Evolutionary conservation across 2,329 filamentous ascomycete species (phyloP), one percentile per base, ranked within the genome.

Genomic region (Biscogniauxia marginata): DNA sequence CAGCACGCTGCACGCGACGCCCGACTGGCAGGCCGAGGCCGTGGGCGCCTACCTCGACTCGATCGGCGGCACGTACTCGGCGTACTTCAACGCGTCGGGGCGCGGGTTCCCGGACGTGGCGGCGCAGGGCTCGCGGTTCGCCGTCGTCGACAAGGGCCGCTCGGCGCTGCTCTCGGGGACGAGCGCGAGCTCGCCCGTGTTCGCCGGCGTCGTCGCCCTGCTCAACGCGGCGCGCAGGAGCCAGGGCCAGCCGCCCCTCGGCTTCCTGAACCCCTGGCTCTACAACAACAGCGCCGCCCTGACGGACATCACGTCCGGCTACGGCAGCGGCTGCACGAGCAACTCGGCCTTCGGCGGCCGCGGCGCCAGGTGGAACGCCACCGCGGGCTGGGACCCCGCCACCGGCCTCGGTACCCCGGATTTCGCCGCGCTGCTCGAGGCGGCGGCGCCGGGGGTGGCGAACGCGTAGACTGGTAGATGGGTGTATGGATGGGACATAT

Each of bases 61-160:
- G 72, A 70, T 74, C 67, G 58, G 65, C 25, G 65, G 73, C 50
- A 72, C 83, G 54, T 68, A 71, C 47, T 64, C 65, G 16, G 57
- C 66, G 0, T 66, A 68, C 55, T 75, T 72, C 69, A 75, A 76
- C 60, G 60, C 63, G 5, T 69, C 67, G 1, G 73, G 73, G 49
- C 66, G 75, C 30, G 74, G 67, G 1, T 73, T 75, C 58, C 74
- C 74, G 3, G 74, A 76, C 56, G 67, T 77, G 39, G 66, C 73
- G 1, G 72, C 74, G 1, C 75, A 85, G 56, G 74, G 83, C 3
- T 77, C 79, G 18, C 82, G 85, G 64, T 84, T 83, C 23, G 65
- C 64, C 0, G 66, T 71, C 20, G 49, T 69, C 46, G 69, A 71
- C 59, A 66, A 67, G 61, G 69, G 67, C 30, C 58, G 68, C 4